Evolutionary conservation across 2,329 filamentous ascomycete species (phyloP).

Genomic region (Hypomyces perniciosus): DNA sequence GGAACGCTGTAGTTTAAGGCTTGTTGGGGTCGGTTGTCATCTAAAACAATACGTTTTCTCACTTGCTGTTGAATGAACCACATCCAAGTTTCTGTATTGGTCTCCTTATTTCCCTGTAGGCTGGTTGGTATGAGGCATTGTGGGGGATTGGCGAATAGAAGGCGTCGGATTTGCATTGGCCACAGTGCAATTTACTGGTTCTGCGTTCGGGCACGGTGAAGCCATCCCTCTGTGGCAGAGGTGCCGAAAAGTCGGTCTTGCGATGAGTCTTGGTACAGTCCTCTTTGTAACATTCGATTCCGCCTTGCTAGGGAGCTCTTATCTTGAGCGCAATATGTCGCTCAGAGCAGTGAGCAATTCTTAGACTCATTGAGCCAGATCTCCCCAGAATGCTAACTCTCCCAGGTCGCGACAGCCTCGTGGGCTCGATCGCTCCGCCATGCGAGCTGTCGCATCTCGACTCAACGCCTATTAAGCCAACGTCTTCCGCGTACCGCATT

Average conservation of each 20-base stretch:
- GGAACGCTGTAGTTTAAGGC: neutral
- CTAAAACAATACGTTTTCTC: neutral
- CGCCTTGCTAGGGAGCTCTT: neutral
- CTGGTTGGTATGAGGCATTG: neutral
- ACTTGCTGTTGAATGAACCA: neutral
- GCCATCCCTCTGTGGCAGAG: neutral
- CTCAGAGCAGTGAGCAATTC: neutral
- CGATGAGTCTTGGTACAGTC: neutral
- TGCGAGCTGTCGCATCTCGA: conserved; percentile 2
- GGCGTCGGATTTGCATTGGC: neutral
- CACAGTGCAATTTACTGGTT: neutral
- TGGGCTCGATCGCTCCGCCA: conserved; percentile 2
- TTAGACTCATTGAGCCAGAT: neutral
- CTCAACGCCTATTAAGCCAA: conserved; percentile 1
- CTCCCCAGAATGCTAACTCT: neutral
- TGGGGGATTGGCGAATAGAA: conserved; percentile 1
- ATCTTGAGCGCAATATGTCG: neutral
- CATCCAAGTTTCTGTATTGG: neutral
- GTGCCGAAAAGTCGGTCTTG: neutral
- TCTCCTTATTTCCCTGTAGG: neutral
- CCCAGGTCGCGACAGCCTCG: neutral
- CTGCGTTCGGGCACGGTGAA: neutral
- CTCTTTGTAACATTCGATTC: neutral
- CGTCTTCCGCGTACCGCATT: neutral
- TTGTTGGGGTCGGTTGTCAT: neutral